phyloP scores from a whole-genome alignment of 192 early-diverging fungal genomes.

The Dispira parvispora region DNA sequence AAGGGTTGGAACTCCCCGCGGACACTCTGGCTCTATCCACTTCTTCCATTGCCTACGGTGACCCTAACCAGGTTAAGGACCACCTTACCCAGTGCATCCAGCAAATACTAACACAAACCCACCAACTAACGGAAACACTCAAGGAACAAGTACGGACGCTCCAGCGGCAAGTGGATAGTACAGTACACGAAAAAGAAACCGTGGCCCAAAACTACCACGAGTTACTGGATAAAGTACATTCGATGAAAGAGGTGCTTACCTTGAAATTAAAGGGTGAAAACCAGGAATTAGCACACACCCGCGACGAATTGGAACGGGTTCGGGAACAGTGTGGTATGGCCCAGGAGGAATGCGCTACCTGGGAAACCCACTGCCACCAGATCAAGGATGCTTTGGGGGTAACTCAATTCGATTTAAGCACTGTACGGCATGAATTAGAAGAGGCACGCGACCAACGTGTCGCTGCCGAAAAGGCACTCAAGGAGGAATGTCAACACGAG shows the following conservation, averaged over 20 bases:
- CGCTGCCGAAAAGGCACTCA: not conserved
- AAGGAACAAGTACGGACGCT: too few species aligned
- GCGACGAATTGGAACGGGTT: slow-evolving; percentile 11
- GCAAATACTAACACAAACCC: too few species aligned
- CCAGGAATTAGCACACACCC: slow-evolving; percentile 27
- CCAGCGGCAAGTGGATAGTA: too few species aligned
- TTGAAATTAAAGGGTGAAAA: slow-evolving; percentile 76
- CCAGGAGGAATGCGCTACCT: not conserved
- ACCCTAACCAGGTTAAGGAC: too few species aligned
- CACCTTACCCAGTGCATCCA: too few species aligned
- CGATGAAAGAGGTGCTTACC: slow-evolving; percentile 62
- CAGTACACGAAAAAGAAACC: slow-evolving; percentile 14
- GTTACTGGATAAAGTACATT: slow-evolving; percentile 55
- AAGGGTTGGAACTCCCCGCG: too few species aligned
- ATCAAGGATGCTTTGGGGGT: slow-evolving; percentile 13
- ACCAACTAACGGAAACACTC: too few species aligned
- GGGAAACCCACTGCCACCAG: not conserved
- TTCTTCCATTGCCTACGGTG: too few species aligned
- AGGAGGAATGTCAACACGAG: slow-evolving; percentile 17
- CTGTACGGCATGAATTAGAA: slow-evolving; percentile 11
- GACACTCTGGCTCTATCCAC: too few species aligned
- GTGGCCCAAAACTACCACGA: slow-evolving; percentile 37
- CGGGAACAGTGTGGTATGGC: not conserved
- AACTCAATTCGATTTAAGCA: slow-evolving; percentile 9
- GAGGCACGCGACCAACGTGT: not conserved